Evolutionary conservation across 164 flowering plant genomes (phyloP).

Genomic region (Vitis cinerea): DNA sequence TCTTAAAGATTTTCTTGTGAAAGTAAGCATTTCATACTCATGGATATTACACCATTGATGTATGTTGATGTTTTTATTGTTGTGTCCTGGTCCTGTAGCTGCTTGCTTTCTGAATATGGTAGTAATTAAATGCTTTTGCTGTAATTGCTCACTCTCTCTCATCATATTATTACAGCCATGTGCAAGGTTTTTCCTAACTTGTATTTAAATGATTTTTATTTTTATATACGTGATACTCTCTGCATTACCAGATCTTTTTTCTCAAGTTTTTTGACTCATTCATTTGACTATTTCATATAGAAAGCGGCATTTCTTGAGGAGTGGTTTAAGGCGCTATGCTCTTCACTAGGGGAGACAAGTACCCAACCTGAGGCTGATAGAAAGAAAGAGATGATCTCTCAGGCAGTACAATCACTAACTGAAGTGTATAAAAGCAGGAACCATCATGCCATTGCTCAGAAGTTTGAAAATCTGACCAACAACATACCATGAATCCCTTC

Average conservation of each 20-base stretch:
- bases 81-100: neutral
- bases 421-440: slow-evolving; percentile 44
- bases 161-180: too few species aligned
- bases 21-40: slow-evolving; percentile 42
- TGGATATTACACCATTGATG: neutral
- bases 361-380: slow-evolving; percentile 23
- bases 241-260: neutral
- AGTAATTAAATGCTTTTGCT: too few species aligned
- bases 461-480: slow-evolving; percentile 44
- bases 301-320: slow-evolving; percentile 73
- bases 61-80: neutral
- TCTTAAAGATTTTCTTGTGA: slow-evolving; percentile 67
- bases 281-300: slow-evolving; percentile 26
- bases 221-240: neutral
- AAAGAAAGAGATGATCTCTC: slow-evolving; percentile 59
- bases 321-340: slow-evolving; percentile 60
- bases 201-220: neutral
- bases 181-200: neutral
- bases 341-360: slow-evolving; percentile 36
- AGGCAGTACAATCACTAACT: slow-evolving; percentile 53
- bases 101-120: too few species aligned
- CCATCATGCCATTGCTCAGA: slow-evolving; percentile 35
- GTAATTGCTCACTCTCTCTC: too few species aligned
- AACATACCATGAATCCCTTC: slow-evolving; percentile 13
- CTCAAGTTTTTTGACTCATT: neutral